A percentile compares a stretch with the other conserved stretches of the same genome.
These are phyloP conservation scores for Asterionellopsis glacialis DNA, from an alignment of 108 stramenopile species.

Conservation along the genomic window DNA sequence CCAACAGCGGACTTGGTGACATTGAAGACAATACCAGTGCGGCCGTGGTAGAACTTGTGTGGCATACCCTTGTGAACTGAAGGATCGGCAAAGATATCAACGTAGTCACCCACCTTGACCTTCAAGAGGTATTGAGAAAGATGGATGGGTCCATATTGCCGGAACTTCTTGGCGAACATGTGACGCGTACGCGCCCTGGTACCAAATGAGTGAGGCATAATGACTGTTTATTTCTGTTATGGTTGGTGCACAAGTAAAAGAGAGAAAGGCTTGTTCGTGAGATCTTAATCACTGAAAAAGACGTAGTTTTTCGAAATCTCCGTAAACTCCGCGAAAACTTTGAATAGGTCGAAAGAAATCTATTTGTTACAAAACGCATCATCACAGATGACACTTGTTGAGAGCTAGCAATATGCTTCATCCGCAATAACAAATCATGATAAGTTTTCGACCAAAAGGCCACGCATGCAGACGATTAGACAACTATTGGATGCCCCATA, in stretches of 20 bases:
- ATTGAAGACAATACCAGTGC: conserved; percentile 99
- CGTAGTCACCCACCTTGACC: conserved; percentile 97
- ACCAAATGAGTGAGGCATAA: conserved; percentile 98
- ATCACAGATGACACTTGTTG: too few species aligned
- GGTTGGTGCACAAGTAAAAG: conserved; percentile 2
- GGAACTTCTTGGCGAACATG: conserved; percentile 98
- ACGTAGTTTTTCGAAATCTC: neutral
- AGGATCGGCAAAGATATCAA: conserved; percentile 98
- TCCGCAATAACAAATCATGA: too few species aligned
- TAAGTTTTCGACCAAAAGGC: too few species aligned
- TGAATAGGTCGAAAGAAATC: too few species aligned
- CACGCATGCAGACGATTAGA: too few species aligned
- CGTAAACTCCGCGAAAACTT: too few species aligned
- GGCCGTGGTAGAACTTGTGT: conserved; percentile 99
- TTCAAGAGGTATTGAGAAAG: conserved; percentile 88
- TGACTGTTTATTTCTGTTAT: conserved; percentile 20
- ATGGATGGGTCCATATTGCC: conserved; percentile 85
- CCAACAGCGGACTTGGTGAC: conserved; percentile 96
- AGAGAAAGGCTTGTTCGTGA: neutral
- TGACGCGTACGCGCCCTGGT: conserved; percentile 97
- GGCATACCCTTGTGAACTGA: conserved; percentile 99
- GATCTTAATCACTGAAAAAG: too few species aligned
- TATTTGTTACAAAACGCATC: too few species aligned
- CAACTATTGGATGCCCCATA: too few species aligned
- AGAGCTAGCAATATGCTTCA: too few species aligned